Conservation (phyloP, 2,329 filamentous ascomycete species). For the Lachnellula occidentalis region DNA sequence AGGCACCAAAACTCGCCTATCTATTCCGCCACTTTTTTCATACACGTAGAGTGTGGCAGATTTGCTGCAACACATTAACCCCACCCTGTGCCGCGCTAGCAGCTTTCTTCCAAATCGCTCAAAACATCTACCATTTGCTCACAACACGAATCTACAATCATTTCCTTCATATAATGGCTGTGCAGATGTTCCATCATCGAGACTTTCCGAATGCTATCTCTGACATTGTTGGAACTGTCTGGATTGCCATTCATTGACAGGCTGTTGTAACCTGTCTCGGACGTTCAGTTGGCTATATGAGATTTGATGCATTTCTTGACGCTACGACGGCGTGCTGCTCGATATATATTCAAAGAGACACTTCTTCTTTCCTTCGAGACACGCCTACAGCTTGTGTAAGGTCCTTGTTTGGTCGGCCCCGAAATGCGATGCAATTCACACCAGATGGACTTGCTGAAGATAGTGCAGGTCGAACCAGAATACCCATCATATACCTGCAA, state of each 20-base stretch:
- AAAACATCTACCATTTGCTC: slow-evolving; percentile 48
- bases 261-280: no score
- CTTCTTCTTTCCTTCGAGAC: slow-evolving; percentile 49
- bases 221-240: no score
- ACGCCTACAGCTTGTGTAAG: slow-evolving; percentile 59
- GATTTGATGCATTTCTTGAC: no score
- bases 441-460: slow-evolving; percentile 52
- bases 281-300: no score
- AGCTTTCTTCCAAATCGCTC: slow-evolving; percentile 44
- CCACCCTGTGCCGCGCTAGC: slow-evolving; percentile 35
- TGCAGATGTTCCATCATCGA: no score
- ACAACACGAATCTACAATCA: slow-evolving; percentile 54
- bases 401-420: slow-evolving; percentile 48
- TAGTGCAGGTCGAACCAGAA: slow-evolving; percentile 55
- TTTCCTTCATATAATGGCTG: no score
- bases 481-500: slow-evolving; percentile 40
- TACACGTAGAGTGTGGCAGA: no score
- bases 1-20: no score
- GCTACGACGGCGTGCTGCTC: slow-evolving; percentile 10
- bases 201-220: no score
- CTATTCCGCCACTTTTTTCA: no score
- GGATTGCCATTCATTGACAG: no score
- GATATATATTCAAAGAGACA: slow-evolving; percentile 17
- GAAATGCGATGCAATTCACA: slow-evolving; percentile 51
- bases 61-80: no score